A percentile compares a stretch with the other conserved stretches of the same genome.
Evolutionary conservation across 1,139 yeast genomes (phyloP).

Genomic region (Spencermartinsiella ligniputridi): DNA sequence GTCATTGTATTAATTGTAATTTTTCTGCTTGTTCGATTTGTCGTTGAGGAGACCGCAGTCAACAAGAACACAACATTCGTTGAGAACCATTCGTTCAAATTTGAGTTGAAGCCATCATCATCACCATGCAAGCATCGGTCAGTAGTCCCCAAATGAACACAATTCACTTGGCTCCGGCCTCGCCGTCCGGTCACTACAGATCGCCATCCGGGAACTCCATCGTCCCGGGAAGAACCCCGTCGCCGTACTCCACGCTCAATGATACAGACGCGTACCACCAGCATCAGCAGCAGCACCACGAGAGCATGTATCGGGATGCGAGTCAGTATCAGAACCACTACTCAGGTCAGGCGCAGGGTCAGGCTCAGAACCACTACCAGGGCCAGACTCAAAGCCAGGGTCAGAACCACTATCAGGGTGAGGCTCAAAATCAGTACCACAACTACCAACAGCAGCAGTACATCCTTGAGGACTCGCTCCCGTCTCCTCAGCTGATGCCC

Average conservation of each 20-base stretch:
- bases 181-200: neutral
- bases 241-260: constrained; percentile 5
- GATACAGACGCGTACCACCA: constrained; percentile 9
- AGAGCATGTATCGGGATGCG: neutral
- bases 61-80: too few species aligned
- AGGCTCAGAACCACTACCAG: neutral
- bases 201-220: neutral
- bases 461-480: constrained; percentile 1
- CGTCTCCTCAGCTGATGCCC: constrained; percentile 1
- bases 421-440: too few species aligned
- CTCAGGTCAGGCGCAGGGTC: constrained; percentile 1
- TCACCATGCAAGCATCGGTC: neutral
- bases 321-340: neutral
- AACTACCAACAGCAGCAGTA: neutral
- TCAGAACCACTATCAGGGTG: neutral
- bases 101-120: too few species aligned
- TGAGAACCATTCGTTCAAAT: too few species aligned
- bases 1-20: too few species aligned
- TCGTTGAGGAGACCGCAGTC: too few species aligned
- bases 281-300: constrained; percentile 3
- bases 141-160: neutral
- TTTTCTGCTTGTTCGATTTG: too few species aligned
- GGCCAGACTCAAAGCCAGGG: neutral
- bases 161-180: constrained; percentile 1
- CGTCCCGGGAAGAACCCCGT: constrained; percentile 1